Evolutionary conservation across 2,329 filamentous ascomycete genomes (phyloP).

Genomic region (Fusarium oxysporum): DNA sequence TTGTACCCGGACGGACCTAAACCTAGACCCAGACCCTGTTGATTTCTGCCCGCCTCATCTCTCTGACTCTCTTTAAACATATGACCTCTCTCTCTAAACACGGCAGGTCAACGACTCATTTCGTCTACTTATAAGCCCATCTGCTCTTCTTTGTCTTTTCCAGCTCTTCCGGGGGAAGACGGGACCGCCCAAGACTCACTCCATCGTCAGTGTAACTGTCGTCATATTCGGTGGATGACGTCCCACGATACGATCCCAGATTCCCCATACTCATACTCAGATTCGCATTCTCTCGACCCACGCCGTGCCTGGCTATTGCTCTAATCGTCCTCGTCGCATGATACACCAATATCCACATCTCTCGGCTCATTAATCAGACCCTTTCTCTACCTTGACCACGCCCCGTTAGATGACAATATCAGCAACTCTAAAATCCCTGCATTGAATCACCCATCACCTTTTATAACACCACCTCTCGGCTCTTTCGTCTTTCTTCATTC

Average conservation of each 20-base stretch:
- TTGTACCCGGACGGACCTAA: constrained; percentile 7
- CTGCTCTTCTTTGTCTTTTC: neutral
- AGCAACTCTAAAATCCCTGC: constrained; percentile 21
- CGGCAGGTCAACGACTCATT: neutral
- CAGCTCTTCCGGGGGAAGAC: constrained; percentile 10
- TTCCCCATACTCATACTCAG: constrained; percentile 38
- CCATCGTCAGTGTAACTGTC: constrained; percentile 33
- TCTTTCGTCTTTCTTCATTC: constrained; percentile 25
- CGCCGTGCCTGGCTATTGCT: constrained; percentile 31
- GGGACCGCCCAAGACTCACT: constrained; percentile 30
- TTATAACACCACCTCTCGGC: constrained; percentile 2
- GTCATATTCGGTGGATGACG: constrained; percentile 46
- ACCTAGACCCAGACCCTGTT: constrained; percentile 32
- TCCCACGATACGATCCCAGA: constrained; percentile 43
- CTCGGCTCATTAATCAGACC: constrained; percentile 24
- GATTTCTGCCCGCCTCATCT: constrained; percentile 25
- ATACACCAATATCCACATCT: constrained; percentile 41
- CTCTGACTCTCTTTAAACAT: constrained; percentile 2
- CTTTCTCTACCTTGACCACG: constrained; percentile 8
- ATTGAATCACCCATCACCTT: constrained; percentile 4
- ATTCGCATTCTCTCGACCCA: constrained; percentile 35
- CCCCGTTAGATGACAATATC: neutral
- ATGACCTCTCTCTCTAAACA: neutral
- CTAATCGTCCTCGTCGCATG: constrained; percentile 38
- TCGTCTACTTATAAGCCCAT: neutral